A percentile compares a stretch with the other conserved stretches of the same genome.
Evolutionary conservation across 2,329 filamentous ascomycete species (phyloP).

Genomic region (Trichocomaceae sp.): DNA sequence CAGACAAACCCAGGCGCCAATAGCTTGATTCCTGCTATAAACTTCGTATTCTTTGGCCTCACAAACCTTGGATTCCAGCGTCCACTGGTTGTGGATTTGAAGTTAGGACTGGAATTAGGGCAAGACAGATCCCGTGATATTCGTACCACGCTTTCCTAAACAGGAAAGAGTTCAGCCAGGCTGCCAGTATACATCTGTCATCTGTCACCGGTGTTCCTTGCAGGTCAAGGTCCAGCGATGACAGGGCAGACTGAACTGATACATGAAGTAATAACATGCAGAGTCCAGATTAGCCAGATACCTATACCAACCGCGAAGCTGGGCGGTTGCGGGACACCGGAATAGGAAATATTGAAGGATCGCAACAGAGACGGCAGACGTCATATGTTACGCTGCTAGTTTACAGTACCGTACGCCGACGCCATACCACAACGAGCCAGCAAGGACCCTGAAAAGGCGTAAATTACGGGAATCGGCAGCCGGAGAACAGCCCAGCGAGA

Average conservation of each 20-base stretch:
- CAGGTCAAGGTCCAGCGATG: no score
- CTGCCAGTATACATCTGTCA: no score
- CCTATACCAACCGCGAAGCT: neutral
- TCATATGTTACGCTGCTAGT: neutral
- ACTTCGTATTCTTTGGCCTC: neutral
- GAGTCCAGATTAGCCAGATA: no score
- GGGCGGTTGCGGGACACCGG: neutral
- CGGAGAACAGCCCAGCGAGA: neutral
- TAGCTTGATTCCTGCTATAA: neutral
- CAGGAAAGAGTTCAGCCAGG: neutral
- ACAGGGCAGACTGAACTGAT: no score
- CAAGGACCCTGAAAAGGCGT: neutral
- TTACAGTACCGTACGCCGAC: neutral
- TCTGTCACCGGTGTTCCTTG: no score
- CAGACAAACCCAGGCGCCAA: neutral
- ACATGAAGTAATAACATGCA: neutral
- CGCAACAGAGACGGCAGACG: neutral
- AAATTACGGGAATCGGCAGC: neutral
- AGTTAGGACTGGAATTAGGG: neutral
- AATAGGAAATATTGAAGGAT: conserved; percentile 6
- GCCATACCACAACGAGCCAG: neutral
- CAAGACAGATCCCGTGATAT: neutral
- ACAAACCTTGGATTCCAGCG: neutral
- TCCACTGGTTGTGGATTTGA: neutral
- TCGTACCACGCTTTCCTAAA: neutral